Conservation (phyloP, 345 rosid genomes). For the Eucalyptus sideroxylon region DNA sequence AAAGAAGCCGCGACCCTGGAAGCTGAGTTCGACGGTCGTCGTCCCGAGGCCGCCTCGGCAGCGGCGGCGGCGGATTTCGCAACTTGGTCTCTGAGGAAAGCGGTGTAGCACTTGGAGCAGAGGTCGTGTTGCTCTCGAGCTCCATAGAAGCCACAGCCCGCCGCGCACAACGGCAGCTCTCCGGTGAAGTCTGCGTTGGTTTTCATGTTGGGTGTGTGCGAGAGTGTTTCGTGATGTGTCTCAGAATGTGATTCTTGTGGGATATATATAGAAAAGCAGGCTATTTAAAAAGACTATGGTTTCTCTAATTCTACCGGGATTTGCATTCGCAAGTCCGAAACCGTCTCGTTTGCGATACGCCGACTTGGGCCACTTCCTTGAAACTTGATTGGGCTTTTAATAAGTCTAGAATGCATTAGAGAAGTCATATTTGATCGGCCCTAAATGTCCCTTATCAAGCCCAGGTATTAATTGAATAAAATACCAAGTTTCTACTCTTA, state of each 20-base stretch:
- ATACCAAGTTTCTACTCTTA: too few relatives aligned
- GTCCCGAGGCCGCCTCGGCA: not conserved
- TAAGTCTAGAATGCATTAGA: not conserved
- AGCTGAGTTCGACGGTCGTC: not conserved
- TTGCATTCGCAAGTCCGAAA: not conserved
- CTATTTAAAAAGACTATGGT: not conserved
- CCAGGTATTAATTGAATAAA: not conserved
- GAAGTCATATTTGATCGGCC: not conserved
- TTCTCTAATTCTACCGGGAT: not conserved
- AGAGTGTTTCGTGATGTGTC: not conserved
- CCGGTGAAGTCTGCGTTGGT: not conserved
- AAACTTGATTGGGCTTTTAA: not conserved
- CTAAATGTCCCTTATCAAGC: fast-evolving
- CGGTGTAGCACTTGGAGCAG: not conserved
- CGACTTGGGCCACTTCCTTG: not conserved
- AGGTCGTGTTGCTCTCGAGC: not conserved
- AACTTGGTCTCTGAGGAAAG: not conserved
- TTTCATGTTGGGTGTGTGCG: not conserved
- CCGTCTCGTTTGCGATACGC: not conserved
- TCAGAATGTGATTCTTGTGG: not conserved
- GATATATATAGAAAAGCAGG: not conserved
- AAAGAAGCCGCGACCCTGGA: not conserved
- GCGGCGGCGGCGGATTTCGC: not conserved
- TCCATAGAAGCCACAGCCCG: not conserved
- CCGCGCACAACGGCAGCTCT: not conserved